Evolutionary conservation across 352 stramenopile species (phyloP).

Genomic region (Phytophthora sansomeana): DNA sequence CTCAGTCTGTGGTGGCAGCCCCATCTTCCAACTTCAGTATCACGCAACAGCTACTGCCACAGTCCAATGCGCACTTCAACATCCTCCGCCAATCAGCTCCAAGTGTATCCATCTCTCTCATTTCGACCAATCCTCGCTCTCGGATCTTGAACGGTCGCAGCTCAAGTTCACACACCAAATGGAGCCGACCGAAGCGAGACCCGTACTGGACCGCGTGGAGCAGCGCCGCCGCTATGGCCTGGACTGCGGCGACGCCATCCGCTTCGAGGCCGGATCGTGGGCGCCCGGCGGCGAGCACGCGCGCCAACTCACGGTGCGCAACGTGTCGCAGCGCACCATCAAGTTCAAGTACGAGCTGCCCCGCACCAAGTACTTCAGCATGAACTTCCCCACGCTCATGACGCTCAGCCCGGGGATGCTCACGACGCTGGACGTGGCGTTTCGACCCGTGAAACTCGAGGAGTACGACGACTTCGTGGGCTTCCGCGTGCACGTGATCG

Average conservation of each 20-base stretch:
- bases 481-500: constrained; percentile 90
- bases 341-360: constrained; percentile 95
- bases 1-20: not conserved
- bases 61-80: not conserved
- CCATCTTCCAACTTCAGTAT: constrained; percentile 8
- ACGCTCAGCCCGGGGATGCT: constrained; percentile 91
- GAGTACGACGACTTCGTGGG: constrained; percentile 93
- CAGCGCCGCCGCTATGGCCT: constrained; percentile 79
- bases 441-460: constrained; percentile 89
- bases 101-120: constrained; percentile 2
- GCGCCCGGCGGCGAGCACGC: constrained; percentile 92
- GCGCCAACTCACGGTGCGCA: constrained; percentile 91
- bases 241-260: constrained; percentile 88
- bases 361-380: constrained; percentile 94
- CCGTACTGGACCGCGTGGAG: constrained; percentile 76
- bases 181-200: constrained; percentile 19
- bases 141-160: constrained; percentile 33
- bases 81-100: constrained; percentile 16
- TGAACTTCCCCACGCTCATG: constrained; percentile 92
- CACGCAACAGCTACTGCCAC: not conserved
- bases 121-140: constrained; percentile 11
- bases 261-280: constrained; percentile 91
- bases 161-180: not conserved
- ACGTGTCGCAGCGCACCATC: constrained; percentile 86
- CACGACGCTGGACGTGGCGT: constrained; percentile 89